These are phyloP conservation scores for Penicillium sp. DNA, from an alignment of 2,329 filamentous ascomycete species.

Conservation along the genomic window DNA sequence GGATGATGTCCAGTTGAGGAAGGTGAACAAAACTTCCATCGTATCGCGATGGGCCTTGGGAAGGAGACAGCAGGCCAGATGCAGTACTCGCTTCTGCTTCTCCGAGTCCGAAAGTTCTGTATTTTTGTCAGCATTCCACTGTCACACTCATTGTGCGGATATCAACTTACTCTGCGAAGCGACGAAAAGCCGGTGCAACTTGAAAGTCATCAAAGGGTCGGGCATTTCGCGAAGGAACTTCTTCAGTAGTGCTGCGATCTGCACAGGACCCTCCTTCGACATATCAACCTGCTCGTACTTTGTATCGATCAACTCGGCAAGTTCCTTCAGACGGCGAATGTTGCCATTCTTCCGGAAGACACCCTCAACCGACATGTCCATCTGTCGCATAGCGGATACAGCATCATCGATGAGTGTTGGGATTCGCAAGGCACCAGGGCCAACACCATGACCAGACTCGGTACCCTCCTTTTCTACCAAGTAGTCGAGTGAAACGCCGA, in stretches of 20 bases:
- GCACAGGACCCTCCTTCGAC: conserved; percentile 86
- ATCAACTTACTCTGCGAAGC: conserved; percentile 74
- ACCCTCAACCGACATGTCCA: conserved; percentile 98
- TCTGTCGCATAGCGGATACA: conserved; percentile 92
- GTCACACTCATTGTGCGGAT: neutral
- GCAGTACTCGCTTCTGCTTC: conserved; percentile 81
- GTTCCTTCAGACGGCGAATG: conserved; percentile 88
- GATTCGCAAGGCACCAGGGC: conserved; percentile 86
- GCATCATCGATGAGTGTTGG: conserved; percentile 95
- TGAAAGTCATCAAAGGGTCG: conserved; percentile 92
- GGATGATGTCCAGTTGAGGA: conserved; percentile 95
- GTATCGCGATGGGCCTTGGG: conserved; percentile 93
- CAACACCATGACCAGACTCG: conserved; percentile 96
- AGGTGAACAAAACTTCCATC: conserved; percentile 92
- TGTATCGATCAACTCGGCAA: conserved; percentile 83
- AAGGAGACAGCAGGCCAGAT: conserved; percentile 88
- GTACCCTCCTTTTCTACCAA: conserved; percentile 93
- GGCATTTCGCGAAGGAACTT: conserved; percentile 94
- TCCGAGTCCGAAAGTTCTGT: conserved; percentile 78
- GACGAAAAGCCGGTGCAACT: conserved; percentile 90
- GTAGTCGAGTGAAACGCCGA: conserved; percentile 85
- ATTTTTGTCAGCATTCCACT: conserved; percentile 18
- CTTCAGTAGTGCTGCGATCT: conserved; percentile 91
- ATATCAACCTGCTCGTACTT: conserved; percentile 86
- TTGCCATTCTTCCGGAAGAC: conserved; percentile 99